phyloP scores from a whole-genome alignment of 129 eudicot genomes.

The Sambucus nigra region DNA sequence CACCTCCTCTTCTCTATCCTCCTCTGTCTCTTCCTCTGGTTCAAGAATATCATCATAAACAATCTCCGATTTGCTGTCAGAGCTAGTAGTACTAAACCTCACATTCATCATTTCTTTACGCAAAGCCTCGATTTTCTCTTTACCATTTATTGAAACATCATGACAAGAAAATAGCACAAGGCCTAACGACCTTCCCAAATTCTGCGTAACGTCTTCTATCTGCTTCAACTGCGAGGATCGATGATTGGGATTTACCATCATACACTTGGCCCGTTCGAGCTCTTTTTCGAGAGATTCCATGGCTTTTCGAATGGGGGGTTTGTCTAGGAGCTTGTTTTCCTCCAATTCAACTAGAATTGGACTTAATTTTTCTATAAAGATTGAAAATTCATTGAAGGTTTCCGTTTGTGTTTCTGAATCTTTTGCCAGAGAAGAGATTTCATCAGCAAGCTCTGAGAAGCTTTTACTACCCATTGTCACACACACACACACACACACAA shows the following conservation, averaged over 20 bases:
- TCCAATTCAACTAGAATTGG: conserved; percentile 43
- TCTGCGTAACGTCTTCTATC: conserved; percentile 45
- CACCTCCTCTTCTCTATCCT: conserved; percentile 15
- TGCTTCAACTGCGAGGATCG: conserved; percentile 38
- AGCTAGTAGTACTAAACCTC: conserved; percentile 39
- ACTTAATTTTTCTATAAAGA: conserved; percentile 46
- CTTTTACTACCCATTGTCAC: conserved; percentile 23
- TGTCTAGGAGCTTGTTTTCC: conserved; percentile 39
- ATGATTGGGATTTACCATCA: conserved; percentile 25
- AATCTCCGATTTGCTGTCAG: conserved; percentile 46
- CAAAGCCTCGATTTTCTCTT: conserved; percentile 53
- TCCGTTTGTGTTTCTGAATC: conserved; percentile 28
- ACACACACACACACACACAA: not conserved
- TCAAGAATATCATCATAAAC: conserved; percentile 28
- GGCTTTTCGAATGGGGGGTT: conserved; percentile 51
- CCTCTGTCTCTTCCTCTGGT: conserved; percentile 26
- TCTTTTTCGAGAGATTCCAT: conserved; percentile 59
- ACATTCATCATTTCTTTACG: conserved; percentile 79
- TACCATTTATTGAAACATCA: conserved; percentile 49
- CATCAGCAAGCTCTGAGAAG: conserved; percentile 18
- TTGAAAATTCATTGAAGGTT: conserved; percentile 31
- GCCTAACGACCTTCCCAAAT: conserved; percentile 79
- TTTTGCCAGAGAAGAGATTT: conserved; percentile 22
- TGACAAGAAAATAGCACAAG: conserved; percentile 74
- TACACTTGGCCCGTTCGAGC: conserved; percentile 47